Base-by-base conservation (phyloP, 1,139 yeast genomes). In the Kodamaea sp. region DNA sequence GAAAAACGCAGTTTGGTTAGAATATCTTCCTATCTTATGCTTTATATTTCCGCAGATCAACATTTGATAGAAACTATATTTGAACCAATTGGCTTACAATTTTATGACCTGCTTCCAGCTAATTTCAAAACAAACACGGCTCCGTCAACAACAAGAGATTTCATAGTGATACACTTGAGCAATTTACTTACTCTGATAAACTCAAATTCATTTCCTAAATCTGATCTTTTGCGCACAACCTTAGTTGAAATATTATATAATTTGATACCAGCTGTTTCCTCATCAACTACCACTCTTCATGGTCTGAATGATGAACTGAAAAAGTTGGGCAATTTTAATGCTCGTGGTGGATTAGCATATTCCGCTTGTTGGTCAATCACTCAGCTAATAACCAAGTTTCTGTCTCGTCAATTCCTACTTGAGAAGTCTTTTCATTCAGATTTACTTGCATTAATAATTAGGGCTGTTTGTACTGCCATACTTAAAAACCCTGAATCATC, bases 241-340 rank as follows among this genome's bases (percentile, higher is more conserved):
- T 57, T 79, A 32, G 72, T 75, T 33, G 85, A 82, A 51, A 64
- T 75, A 30, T 53, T 83, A 6, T 81, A 81, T 57, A 84, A 84
- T 50, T 52, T 81, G 37, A 61, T 83, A 8, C 78, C 84, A 0
- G 61, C 76, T 11, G 67, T 73, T 2, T 49, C 62, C 5, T 30
- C 49, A 43, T 61, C 24, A 52, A 57, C 37, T 64, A 62, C 34
- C 48, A 57, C 26, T 23, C 52, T 15, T 15, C 20, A 15, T 15
- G 28, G 32, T 7, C 15, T n/a, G 20, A 38, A 39, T 11, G 34
- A 24, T 6, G 47, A 36, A 5, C 24, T 8, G n/a, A 53, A 57
- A 52, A 59, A 62, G 47, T 47, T 64, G 45, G 50, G 54, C 25
- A 67, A 68, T 44, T 33, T 49, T 7, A 68, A 68, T 26, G 63